Evolutionary conservation across 805 yeast species (phyloP).

Genomic region (Lipomyces yamadae): DNA sequence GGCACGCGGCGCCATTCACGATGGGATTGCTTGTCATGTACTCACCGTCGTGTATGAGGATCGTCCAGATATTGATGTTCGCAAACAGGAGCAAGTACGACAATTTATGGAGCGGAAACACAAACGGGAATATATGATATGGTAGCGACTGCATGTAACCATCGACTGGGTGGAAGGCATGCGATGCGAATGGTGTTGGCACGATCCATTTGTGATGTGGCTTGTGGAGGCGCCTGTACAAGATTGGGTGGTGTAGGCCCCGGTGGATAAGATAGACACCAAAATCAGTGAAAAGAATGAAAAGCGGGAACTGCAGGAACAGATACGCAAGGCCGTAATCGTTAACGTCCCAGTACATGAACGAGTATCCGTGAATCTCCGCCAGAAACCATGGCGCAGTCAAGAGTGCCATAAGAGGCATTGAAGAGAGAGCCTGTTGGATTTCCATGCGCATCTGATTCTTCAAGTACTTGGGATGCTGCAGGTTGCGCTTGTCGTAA

Average conservation of each 20-base stretch:
- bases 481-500: conserved; percentile 86
- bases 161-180: conserved; percentile 98
- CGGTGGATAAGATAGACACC: conserved; percentile 91
- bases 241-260: conserved; percentile 87
- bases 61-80: conserved; percentile 96
- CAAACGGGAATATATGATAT: conserved; percentile 87
- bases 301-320: conserved; percentile 69
- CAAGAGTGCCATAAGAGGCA: conserved; percentile 84
- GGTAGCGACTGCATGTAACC: conserved; percentile 94
- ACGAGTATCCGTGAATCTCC: conserved; percentile 84
- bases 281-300: conserved; percentile 91
- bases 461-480: conserved; percentile 94
- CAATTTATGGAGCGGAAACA: conserved; percentile 90
- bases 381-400: conserved; percentile 89
- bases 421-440: conserved; percentile 73
- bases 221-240: conserved; percentile 87
- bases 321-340: conserved; percentile 75
- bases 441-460: conserved; percentile 90
- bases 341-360: conserved; percentile 68
- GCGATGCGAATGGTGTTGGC: conserved; percentile 97
- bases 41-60: conserved; percentile 98
- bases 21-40: conserved; percentile 91
- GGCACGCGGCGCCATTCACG: conserved; percentile 98
- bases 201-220: conserved; percentile 99
- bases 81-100: conserved; percentile 82